Conservation (phyloP, 2,329 filamentous ascomycete species). For the Epichloe sibirici region DNA sequence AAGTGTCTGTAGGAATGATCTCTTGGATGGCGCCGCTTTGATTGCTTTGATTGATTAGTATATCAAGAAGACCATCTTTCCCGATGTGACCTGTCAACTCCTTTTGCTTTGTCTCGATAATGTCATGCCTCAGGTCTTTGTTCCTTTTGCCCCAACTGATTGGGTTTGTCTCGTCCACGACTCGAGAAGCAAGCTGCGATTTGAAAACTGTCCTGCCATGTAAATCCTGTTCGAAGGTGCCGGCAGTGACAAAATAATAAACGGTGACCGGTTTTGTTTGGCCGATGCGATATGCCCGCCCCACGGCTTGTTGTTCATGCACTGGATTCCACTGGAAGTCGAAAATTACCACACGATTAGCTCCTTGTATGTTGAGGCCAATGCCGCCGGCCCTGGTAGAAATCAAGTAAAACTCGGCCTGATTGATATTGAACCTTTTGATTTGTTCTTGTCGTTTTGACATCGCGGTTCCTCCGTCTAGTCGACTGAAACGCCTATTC, state of each 20-base stretch:
- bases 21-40: constrained; percentile 29
- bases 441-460: constrained; percentile 47
- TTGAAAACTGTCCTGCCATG: constrained; percentile 73
- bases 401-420: constrained; percentile 57
- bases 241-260: constrained; percentile 67
- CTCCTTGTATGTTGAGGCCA: constrained; percentile 72
- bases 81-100: constrained; percentile 42
- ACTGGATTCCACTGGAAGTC: constrained; percentile 74
- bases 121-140: constrained; percentile 44
- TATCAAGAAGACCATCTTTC: constrained; percentile 50
- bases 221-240: constrained; percentile 66
- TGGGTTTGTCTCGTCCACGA: constrained; percentile 74
- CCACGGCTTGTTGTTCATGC: constrained; percentile 76
- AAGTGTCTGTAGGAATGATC: constrained; percentile 59
- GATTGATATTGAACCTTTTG: constrained; percentile 54
- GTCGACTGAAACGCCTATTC: constrained; percentile 37
- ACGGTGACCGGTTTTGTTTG: constrained; percentile 73
- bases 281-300: constrained; percentile 73
- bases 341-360: constrained; percentile 77
- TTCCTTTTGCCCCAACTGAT: constrained; percentile 50
- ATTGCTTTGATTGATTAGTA: constrained; percentile 26
- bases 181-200: constrained; percentile 61
- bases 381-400: constrained; percentile 74
- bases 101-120: constrained; percentile 37
- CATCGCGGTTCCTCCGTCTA: constrained; percentile 56